A percentile compares a stretch with the other conserved stretches of the same genome.
Evolutionary conservation across 495 filamentous ascomycete genomes (phyloP).

Genomic region (Cercophora sp.): DNA sequence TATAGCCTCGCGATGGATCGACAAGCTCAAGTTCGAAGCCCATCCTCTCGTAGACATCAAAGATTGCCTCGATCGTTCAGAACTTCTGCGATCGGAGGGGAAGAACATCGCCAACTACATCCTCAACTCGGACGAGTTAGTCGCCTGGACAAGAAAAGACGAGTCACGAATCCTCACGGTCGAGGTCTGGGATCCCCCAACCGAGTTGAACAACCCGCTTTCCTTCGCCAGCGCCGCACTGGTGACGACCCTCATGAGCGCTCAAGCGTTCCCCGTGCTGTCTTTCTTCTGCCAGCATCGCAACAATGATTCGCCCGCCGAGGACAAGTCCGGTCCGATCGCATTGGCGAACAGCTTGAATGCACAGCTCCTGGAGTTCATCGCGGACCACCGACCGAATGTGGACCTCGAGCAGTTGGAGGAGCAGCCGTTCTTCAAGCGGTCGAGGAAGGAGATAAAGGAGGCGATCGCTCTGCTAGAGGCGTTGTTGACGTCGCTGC

Average conservation of each 20-base stretch:
- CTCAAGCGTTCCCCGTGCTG: not conserved
- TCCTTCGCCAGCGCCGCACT: slow-evolving; percentile 10
- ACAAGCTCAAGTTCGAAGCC: not conserved
- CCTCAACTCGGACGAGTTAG: not conserved
- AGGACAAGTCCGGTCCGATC: slow-evolving; percentile 1
- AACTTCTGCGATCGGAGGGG: slow-evolving; percentile 2
- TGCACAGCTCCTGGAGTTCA: slow-evolving; percentile 11
- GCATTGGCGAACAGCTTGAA: slow-evolving; percentile 14
- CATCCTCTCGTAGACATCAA: not conserved
- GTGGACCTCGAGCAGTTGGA: not conserved
- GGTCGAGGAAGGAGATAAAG: not conserved
- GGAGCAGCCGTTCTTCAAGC: not conserved
- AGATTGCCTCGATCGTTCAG: slow-evolving; percentile 8
- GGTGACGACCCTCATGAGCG: not conserved
- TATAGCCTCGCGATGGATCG: slow-evolving; percentile 1
- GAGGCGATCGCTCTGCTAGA: not conserved
- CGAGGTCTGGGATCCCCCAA: slow-evolving; percentile 2
- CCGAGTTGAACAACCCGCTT: slow-evolving; percentile 6
- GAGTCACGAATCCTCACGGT: slow-evolving; percentile 7
- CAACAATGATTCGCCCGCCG: not conserved
- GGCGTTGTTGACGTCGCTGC: slow-evolving; percentile 4
- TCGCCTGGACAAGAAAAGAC: not conserved
- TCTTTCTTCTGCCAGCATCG: slow-evolving; percentile 16
- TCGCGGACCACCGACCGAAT: not conserved
- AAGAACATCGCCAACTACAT: slow-evolving; percentile 7